Evolutionary conservation across 1,139 yeast species (phyloP), one percentile per base, ranked within the genome.

Genomic region (Suhomyces coccinellae): DNA sequence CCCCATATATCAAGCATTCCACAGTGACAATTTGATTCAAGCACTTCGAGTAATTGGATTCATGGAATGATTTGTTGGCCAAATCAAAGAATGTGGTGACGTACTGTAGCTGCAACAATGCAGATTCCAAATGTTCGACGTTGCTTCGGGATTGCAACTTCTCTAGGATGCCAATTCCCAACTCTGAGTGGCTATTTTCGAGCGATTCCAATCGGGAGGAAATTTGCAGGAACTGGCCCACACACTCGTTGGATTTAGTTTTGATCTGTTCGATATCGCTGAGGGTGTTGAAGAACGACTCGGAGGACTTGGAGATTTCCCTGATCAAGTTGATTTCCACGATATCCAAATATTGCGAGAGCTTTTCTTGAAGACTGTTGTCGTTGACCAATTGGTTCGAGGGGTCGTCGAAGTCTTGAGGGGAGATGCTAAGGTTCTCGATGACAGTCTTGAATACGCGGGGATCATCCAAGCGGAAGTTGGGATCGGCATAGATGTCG

Each of bases 401-500:
- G 28, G 41, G 31, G 27, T 50, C 54, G 14, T 53, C 58, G 20
- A n/a, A 3, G 11, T 57, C 58, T 4, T 59, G 59, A 2, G 67
- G 60, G 6, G 73, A 51, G 22, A 80, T 67, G 12, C 73, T 68
- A 4, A 79, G 62, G 40, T 77, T 74, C 44, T 81, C 87, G 30
- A 87, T 76, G 2, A 91, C 96, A 47, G 79, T 72, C 49, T 82
- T 82, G 64, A 93, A 93, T 1, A 85, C 76, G 47, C 97, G 73
- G 4, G 97, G 97, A 60, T 95, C 90, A 58, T 93, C 97, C 33
- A 93, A 72, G 52, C 89, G 76, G 65, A 93, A 93, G 41, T 83
- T 78, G 6, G 78, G 71, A 33, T 78, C 80, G 49, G 85, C 81
- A 57, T 80, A 95, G 2, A 88, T 80, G 4, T 67, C 65, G 0